Evolutionary conservation across 352 stramenopile genomes (phyloP).

Genomic region (Pythium apleroticum): DNA sequence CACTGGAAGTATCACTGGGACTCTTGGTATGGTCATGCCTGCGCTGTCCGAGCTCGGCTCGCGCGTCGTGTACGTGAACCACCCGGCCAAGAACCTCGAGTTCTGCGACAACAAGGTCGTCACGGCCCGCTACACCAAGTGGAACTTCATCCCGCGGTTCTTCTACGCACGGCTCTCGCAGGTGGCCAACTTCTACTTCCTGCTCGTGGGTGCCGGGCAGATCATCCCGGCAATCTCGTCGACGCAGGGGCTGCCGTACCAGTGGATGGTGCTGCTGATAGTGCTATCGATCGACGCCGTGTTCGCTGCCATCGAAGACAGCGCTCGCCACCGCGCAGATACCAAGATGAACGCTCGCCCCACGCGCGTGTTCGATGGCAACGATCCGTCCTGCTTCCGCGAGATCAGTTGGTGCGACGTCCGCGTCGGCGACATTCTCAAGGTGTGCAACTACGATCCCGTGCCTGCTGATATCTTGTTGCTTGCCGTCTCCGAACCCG

Average conservation of each 20-base stretch:
- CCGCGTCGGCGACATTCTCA: slow-evolving; percentile 79
- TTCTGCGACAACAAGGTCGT: slow-evolving; percentile 84
- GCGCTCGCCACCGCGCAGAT: slow-evolving; percentile 72
- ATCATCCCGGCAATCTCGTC: slow-evolving; percentile 87
- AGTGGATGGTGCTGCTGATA: slow-evolving; percentile 84
- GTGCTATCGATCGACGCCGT: slow-evolving; percentile 86
- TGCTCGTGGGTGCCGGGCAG: slow-evolving; percentile 85
- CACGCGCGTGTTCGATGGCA: slow-evolving; percentile 64
- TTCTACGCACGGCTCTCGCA: slow-evolving; percentile 85
- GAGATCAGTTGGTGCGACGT: slow-evolving; percentile 61
- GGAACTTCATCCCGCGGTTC: slow-evolving; percentile 84
- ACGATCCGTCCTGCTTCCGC: slow-evolving; percentile 43
- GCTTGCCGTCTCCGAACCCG: slow-evolving; percentile 65
- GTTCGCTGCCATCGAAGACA: slow-evolving; percentile 85
- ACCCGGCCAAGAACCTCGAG: slow-evolving; percentile 49
- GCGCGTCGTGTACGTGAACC: slow-evolving; percentile 76
- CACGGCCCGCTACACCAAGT: slow-evolving; percentile 87
- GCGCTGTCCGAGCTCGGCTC: slow-evolving; percentile 47
- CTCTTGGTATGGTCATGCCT: slow-evolving; percentile 8
- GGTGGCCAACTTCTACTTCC: slow-evolving; percentile 89
- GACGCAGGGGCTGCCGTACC: slow-evolving; percentile 79
- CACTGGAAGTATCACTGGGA: background rate
- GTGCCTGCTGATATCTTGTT: slow-evolving; percentile 83
- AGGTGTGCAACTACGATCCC: slow-evolving; percentile 85
- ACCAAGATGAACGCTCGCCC: slow-evolving; percentile 78